These are phyloP conservation scores for Tephrocybe sp. DNA, from an alignment of 768 basidiomycete genomes.

Conservation along the genomic window DNA sequence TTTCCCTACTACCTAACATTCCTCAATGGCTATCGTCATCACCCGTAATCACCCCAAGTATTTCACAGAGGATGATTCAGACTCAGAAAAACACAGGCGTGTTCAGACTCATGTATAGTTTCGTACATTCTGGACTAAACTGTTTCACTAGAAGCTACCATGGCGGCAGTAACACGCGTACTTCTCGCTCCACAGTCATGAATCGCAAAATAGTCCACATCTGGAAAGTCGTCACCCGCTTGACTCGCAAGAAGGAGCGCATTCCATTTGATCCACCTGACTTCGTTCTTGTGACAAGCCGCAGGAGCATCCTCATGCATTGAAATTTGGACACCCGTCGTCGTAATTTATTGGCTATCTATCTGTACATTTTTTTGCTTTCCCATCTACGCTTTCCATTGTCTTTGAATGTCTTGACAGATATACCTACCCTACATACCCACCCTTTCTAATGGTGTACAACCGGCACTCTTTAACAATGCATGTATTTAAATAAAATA, in stretches of 20 bases:
- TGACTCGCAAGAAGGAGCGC: constrained; percentile 48
- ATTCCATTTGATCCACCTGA: constrained; percentile 54
- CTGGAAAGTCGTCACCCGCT: constrained; percentile 61
- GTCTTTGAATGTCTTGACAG: no score
- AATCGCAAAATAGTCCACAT: constrained; percentile 56
- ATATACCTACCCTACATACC: background rate
- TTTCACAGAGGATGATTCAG: constrained; percentile 23
- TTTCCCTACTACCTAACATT: constrained; percentile 4
- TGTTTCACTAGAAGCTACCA: background rate
- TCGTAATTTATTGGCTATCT: background rate
- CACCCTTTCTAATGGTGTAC: background rate
- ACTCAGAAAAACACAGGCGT: constrained; percentile 14
- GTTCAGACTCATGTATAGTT: background rate
- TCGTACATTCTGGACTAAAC: background rate
- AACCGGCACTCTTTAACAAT: background rate
- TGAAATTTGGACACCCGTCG: background rate
- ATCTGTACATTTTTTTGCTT: no score
- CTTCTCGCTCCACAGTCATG: constrained; percentile 40
- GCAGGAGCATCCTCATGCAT: constrained; percentile 45
- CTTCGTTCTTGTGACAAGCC: constrained; percentile 59
- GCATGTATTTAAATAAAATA: background rate
- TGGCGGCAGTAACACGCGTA: constrained; percentile 11
- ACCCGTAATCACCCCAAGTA: constrained; percentile 23
- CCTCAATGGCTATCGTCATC: constrained; percentile 22
- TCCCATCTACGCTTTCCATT: background rate